Base-by-base conservation (phyloP, 495 filamentous ascomycete species). In the Talaromyces stipitatus region DNA sequence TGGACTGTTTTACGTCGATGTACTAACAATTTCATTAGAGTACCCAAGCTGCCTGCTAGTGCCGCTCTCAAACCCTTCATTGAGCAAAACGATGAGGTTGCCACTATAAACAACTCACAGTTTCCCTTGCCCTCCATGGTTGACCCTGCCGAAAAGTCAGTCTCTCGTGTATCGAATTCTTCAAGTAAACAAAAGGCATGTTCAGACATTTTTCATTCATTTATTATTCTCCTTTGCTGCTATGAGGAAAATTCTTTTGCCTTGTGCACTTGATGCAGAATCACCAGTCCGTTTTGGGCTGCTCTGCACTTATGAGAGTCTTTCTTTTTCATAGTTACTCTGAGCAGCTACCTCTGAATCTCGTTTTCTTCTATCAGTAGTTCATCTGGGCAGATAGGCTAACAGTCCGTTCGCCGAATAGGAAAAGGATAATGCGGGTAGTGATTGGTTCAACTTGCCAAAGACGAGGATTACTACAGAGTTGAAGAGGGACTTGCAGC, bases 241-340 rank as follows among this genome's bases (percentile, higher is more conserved):
- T 74, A 85, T 89, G 87, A 89, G 74, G 86, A 89, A 83, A 87
- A 80, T 74, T 75, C 78, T 79, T 72, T 79, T 65, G 69, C 69
- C 63, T 70, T 62, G 72, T 53, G 71, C 74, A 64, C 82, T 84
- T 84, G 82, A 87, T 74, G 80, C 79, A 76, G 84, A 78, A 71
- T 75, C 63, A 66, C 61, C 72, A 80, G 77, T 78, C 81, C 88
- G 88, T 92, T 72, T 84, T 91, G 88, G 85, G 79, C 78, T 78
- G 75, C 72, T 79, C 84, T 85, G 82, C 83, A 79, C 63, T 67
- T 75, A 72, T 89, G 89, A 91, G 82, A 91, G 86, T 71, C 65
- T 70, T 70, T 69, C 72, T 78, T 75, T 77, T 82, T 91, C 90
- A 97, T 96, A 98, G 94, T 98, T 98, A 98, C 94, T 92, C 92